A percentile compares a stretch with the other conserved stretches of the same genome.
These are phyloP conservation scores for Marchantia polymorpha DNA, from an alignment of 225 moss, liverwort and hornwort species.

Conservation along the genomic window DNA sequence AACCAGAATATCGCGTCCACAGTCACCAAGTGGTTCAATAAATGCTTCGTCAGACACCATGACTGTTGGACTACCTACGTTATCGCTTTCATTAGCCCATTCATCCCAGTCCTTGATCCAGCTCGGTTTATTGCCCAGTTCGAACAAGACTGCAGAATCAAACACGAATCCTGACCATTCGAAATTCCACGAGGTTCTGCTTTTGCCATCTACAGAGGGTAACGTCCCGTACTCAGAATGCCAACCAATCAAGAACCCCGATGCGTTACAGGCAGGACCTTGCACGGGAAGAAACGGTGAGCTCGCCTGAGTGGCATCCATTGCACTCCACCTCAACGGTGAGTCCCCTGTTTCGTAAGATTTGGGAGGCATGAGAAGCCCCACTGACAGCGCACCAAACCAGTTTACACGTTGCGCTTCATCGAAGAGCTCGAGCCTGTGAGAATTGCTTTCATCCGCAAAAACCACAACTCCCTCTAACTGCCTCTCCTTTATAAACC, in stretches of 20 bases:
- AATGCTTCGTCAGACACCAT: slow-evolving; percentile 57
- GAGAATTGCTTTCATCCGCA: slow-evolving; percentile 85
- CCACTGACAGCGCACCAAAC: slow-evolving; percentile 78
- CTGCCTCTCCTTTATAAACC: slow-evolving; percentile 63
- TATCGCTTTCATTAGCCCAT: slow-evolving; percentile 49
- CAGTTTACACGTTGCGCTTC: slow-evolving; percentile 65
- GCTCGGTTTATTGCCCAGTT: slow-evolving; percentile 41
- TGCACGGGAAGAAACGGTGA: slow-evolving; percentile 57
- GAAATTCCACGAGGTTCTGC: slow-evolving; percentile 41
- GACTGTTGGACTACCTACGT: slow-evolving; percentile 46
- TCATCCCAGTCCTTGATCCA: slow-evolving; percentile 68
- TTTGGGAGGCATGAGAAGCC: slow-evolving; percentile 62
- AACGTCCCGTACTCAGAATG: slow-evolving; percentile 54
- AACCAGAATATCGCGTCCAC: slow-evolving; percentile 48
- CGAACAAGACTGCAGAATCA: slow-evolving; percentile 65
- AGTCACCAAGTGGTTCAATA: slow-evolving; percentile 56
- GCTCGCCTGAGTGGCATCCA: slow-evolving; percentile 24
- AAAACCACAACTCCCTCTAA: slow-evolving; percentile 79
- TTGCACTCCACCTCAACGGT: slow-evolving; percentile 29
- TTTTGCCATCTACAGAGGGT: slow-evolving; percentile 41
- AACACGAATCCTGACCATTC: slow-evolving; percentile 93
- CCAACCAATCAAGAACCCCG: slow-evolving; percentile 65
- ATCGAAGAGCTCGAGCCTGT: slow-evolving; percentile 72
- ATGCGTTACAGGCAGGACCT: slow-evolving; percentile 55
- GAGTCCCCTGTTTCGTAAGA: slow-evolving; percentile 29